phyloP scores from a whole-genome alignment of 2,329 filamentous ascomycete genomes.

The Claviceps lovelessii region DNA sequence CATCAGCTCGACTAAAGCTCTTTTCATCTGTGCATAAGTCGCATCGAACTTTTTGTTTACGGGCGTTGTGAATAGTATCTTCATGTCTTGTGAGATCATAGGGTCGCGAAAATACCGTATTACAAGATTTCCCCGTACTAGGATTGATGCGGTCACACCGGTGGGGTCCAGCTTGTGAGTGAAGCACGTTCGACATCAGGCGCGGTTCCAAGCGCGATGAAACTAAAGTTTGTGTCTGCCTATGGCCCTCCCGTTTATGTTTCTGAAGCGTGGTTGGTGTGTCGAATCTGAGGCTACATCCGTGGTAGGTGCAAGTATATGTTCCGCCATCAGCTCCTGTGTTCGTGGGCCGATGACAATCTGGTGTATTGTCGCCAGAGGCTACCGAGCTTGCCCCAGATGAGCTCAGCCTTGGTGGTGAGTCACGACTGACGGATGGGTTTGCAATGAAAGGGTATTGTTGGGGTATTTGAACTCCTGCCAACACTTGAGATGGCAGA shows the following conservation, averaged over 20 bases:
- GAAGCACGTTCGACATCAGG: constrained; percentile 45
- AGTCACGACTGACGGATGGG: constrained; percentile 18
- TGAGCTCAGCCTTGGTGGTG: constrained; percentile 28
- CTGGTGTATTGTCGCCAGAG: constrained; percentile 17
- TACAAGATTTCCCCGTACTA: constrained; percentile 87
- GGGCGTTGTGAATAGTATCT: constrained; percentile 89
- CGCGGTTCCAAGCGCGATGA: constrained; percentile 17
- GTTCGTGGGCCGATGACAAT: constrained; percentile 39
- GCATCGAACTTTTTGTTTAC: constrained; percentile 90
- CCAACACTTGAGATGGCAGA: constrained; percentile 22
- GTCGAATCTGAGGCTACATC: constrained; percentile 77
- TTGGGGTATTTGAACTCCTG: constrained; percentile 30
- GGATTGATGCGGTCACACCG: constrained; percentile 88
- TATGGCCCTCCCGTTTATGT: constrained; percentile 88
- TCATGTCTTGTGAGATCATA: constrained; percentile 96
- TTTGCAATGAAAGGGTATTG: constrained; percentile 37
- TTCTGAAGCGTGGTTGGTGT: constrained; percentile 77
- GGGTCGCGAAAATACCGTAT: constrained; percentile 82
- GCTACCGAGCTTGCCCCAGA: constrained; percentile 30
- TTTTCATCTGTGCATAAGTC: constrained; percentile 90
- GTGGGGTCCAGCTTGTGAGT: constrained; percentile 86
- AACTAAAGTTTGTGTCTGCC: constrained; percentile 45
- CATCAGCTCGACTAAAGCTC: constrained; percentile 90
- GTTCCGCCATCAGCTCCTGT: constrained; percentile 68
- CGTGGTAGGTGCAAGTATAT: constrained; percentile 92